phyloP scores from a whole-genome alignment of 345 rosid species.

The Gossypium thurberi region DNA sequence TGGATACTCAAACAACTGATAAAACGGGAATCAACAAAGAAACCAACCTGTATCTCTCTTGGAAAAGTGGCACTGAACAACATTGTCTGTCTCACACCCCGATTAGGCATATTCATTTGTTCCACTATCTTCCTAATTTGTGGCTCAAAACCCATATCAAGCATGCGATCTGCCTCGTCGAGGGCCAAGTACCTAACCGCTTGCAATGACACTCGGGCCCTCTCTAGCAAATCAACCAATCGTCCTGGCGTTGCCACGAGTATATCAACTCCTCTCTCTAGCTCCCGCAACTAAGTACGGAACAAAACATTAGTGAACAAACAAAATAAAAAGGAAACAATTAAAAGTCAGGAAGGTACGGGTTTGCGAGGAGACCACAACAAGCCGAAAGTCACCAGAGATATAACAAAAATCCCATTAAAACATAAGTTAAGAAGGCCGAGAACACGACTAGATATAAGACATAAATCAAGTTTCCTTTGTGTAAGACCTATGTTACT shows the following conservation, averaged over 20 bases:
- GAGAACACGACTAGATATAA: too few relatives aligned
- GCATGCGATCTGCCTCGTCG: slow-evolving; percentile 98
- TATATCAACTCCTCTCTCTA: slow-evolving; percentile 97
- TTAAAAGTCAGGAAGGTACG: background rate
- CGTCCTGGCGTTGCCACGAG: slow-evolving; percentile 99
- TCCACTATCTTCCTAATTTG: slow-evolving; percentile 95
- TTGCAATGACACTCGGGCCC: slow-evolving; percentile 91
- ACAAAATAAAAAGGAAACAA: background rate
- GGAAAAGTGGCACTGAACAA: slow-evolving; percentile 98
- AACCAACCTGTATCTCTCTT: slow-evolving; percentile 80
- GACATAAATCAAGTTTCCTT: background rate
- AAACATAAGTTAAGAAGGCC: too few relatives aligned
- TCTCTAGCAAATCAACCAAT: slow-evolving; percentile 86
- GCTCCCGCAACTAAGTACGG: slow-evolving; percentile 61
- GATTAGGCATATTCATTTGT: slow-evolving; percentile 92
- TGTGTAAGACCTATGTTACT: background rate
- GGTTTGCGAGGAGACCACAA: too few relatives aligned
- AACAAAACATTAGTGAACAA: background rate
- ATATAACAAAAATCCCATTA: too few relatives aligned
- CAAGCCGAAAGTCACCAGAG: too few relatives aligned
- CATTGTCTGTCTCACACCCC: slow-evolving; percentile 83
- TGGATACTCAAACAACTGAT: background rate
- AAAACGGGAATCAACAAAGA: background rate
- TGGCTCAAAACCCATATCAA: slow-evolving; percentile 99
- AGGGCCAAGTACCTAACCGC: slow-evolving; percentile 82